Conservation (phyloP, 768 basidiomycete genomes). For the Lentinula sp. region DNA sequence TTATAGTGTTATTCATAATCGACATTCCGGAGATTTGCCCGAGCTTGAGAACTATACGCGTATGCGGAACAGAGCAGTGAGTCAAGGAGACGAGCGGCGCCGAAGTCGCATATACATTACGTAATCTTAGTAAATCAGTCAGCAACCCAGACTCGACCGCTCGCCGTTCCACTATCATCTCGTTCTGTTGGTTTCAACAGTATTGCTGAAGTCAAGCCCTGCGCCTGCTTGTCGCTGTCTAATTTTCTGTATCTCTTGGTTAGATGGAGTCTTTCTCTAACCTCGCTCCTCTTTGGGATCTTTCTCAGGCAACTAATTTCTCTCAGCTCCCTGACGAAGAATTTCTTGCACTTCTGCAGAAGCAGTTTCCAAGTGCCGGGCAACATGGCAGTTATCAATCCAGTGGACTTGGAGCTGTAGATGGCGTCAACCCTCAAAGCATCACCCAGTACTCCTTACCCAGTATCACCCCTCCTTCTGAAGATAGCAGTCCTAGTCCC, state of each 20-base stretch:
- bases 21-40: background rate
- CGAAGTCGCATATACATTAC: background rate
- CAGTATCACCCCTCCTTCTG: constrained; percentile 56
- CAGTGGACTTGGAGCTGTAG: constrained; percentile 17
- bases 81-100: background rate
- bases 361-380: constrained; percentile 50
- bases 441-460: constrained; percentile 45
- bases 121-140: background rate
- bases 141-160: background rate
- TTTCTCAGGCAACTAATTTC: constrained; percentile 52
- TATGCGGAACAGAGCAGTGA: background rate
- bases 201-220: background rate
- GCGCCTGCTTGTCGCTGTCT: background rate
- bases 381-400: constrained; percentile 4
- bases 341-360: constrained; percentile 71
- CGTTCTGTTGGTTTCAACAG: background rate
- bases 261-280: constrained; percentile 47
- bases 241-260: background rate
- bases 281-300: constrained; percentile 59
- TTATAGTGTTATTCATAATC: too few relatives aligned
- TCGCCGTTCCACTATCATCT: background rate
- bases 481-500: constrained; percentile 78
- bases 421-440: constrained; percentile 55
- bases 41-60: background rate
- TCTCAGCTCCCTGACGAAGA: constrained; percentile 68